Conservation (phyloP, 768 basidiomycete species). For the Lentinula lateritia region DNA sequence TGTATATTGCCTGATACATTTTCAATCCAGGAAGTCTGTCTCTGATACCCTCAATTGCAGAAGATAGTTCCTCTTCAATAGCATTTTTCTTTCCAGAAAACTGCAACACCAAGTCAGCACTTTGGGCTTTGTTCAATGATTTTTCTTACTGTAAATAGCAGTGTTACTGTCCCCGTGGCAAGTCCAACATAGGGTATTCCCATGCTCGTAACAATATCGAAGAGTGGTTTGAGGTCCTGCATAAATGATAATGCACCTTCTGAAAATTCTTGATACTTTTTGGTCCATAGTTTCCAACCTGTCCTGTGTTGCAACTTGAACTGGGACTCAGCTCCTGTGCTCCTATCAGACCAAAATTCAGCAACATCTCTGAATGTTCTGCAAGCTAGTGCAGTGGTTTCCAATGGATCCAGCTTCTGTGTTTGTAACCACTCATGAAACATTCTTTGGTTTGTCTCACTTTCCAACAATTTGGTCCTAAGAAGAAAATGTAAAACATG, state of each 20-base stretch:
- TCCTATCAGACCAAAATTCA: neutral
- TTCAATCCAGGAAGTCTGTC: neutral
- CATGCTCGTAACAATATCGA: neutral
- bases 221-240: neutral
- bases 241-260: neutral
- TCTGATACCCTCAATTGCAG: neutral
- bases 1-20: neutral
- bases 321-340: neutral
- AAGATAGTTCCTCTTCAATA: neutral
- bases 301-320: neutral
- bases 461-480: neutral
- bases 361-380: neutral
- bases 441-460: neutral
- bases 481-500: neutral
- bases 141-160: neutral
- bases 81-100: neutral
- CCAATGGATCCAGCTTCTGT: neutral
- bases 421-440: neutral
- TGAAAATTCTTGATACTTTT: neutral
- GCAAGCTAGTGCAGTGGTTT: neutral
- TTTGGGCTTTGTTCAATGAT: no score
- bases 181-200: neutral
- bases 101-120: neutral
- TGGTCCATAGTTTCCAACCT: neutral
- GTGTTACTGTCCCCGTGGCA: neutral